These are phyloP conservation scores for Leucocoprinus birnbaumii DNA, from an alignment of 768 basidiomycete species.

Conservation along the genomic window DNA sequence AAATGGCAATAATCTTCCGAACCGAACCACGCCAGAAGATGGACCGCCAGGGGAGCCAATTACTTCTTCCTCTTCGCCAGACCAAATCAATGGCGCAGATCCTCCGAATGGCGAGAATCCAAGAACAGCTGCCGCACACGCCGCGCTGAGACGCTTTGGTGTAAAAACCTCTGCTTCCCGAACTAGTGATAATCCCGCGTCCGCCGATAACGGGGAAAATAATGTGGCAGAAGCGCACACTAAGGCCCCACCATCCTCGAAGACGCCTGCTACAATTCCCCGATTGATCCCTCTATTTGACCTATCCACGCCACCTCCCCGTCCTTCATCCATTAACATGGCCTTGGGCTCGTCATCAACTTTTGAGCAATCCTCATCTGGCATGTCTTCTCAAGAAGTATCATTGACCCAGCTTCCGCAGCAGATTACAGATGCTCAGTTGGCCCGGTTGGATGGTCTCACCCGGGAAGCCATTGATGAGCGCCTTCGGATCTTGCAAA, in stretches of 20 bases:
- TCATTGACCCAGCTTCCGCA: conserved; percentile 37
- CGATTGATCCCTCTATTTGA: conserved; percentile 31
- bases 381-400: neutral
- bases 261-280: conserved; percentile 17
- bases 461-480: conserved; percentile 86
- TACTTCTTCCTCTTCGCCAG: neutral
- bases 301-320: conserved; percentile 12
- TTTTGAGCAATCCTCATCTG: conserved; percentile 2
- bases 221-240: neutral
- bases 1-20: neutral
- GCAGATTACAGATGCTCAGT: conserved; percentile 56
- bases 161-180: conserved; percentile 13
- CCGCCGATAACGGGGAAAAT: neutral
- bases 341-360: neutral
- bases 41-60: neutral
- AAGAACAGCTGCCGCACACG: conserved; percentile 57
- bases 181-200: neutral
- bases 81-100: neutral
- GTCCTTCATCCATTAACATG: neutral
- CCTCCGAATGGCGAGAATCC: conserved; percentile 16
- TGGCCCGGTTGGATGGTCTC: conserved; percentile 58
- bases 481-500: conserved; percentile 73
- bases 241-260: neutral
- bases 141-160: conserved; percentile 55
- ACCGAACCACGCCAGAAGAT: neutral